Percentiles rank a stretch among this genome's conserved stretches.
phyloP scores from a whole-genome alignment of 2,329 filamentous ascomycete species.

The Colletotrichum somersetense region DNA sequence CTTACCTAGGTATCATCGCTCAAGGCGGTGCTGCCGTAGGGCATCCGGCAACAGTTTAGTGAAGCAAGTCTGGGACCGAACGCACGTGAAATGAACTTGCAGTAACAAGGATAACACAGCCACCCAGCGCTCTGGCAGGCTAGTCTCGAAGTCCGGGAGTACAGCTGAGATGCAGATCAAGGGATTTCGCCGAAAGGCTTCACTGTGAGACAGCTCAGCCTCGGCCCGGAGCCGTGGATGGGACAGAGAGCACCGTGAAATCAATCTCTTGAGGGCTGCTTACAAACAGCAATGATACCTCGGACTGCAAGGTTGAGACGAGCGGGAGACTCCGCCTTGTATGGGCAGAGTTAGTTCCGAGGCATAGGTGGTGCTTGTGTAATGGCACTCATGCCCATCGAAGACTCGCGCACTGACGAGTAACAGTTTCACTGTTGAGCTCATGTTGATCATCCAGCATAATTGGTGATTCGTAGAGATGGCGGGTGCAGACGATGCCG shows the following conservation, averaged over 20 bases:
- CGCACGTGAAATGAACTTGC: background rate
- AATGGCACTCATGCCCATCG: background rate
- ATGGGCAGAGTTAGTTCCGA: constrained; percentile 19
- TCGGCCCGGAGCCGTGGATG: background rate
- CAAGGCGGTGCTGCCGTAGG: background rate
- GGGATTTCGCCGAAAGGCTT: constrained; percentile 5
- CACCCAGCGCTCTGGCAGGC: constrained; percentile 16
- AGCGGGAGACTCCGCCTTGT: background rate
- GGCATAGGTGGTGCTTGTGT: constrained; percentile 5
- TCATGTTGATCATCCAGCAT: background rate
- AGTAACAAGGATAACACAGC: constrained; percentile 1
- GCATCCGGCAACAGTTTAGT: background rate
- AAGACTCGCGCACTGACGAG: constrained; percentile 15
- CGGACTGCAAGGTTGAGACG: background rate
- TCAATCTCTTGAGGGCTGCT: background rate
- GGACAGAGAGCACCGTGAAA: background rate
- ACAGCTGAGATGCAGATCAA: background rate
- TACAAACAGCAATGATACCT: background rate
- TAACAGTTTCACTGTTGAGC: constrained; percentile 4
- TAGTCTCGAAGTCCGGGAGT: constrained; percentile 7
- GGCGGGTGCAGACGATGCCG: background rate
- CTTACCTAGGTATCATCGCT: background rate
- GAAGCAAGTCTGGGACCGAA: background rate
- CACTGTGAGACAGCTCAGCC: constrained; percentile 30
- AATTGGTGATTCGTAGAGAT: background rate